Conservation (phyloP, 129 eudicot species). For the Flaveria ramosissima region DNA sequence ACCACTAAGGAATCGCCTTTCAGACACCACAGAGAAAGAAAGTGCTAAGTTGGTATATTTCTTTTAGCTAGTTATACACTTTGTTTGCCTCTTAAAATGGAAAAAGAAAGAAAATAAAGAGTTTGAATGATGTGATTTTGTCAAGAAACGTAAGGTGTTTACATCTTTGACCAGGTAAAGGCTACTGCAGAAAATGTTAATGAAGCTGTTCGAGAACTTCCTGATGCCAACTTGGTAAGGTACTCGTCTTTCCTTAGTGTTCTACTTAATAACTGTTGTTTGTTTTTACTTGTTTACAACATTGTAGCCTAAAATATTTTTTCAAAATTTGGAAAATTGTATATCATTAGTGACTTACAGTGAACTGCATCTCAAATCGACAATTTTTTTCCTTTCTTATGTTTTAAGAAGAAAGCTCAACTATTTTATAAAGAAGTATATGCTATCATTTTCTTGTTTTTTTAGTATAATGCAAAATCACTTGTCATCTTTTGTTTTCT, state of each 20-base stretch:
- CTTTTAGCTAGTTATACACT: no score
- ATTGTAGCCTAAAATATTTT: not conserved
- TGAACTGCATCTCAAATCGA: no score
- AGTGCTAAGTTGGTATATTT: slow-evolving; percentile 85
- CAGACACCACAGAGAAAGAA: slow-evolving; percentile 76
- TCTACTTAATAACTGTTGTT: slow-evolving; percentile 10
- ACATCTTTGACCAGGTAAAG: slow-evolving; percentile 64
- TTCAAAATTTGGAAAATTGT: no score
- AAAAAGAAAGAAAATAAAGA: no score
- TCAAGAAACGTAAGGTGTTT: not conserved
- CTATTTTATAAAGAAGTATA: not conserved
- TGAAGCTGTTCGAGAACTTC: slow-evolving; percentile 98
- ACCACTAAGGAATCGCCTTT: slow-evolving; percentile 90
- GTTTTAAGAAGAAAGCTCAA: no score
- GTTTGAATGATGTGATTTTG: not conserved
- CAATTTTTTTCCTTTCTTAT: no score
- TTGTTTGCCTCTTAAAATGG: no score
- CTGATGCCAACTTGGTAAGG: slow-evolving; percentile 99
- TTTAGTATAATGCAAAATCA: no score
- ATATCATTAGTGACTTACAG: no score
- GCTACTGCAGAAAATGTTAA: slow-evolving; percentile 96
- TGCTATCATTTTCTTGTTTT: not conserved
- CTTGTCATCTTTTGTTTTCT: not conserved
- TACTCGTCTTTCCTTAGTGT: slow-evolving; percentile 53
- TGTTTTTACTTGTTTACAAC: not conserved